A percentile compares a stretch with the other conserved stretches of the same genome.
phyloP scores from a whole-genome alignment of 2,329 filamentous ascomycete species.

The Alternaria viburni region DNA sequence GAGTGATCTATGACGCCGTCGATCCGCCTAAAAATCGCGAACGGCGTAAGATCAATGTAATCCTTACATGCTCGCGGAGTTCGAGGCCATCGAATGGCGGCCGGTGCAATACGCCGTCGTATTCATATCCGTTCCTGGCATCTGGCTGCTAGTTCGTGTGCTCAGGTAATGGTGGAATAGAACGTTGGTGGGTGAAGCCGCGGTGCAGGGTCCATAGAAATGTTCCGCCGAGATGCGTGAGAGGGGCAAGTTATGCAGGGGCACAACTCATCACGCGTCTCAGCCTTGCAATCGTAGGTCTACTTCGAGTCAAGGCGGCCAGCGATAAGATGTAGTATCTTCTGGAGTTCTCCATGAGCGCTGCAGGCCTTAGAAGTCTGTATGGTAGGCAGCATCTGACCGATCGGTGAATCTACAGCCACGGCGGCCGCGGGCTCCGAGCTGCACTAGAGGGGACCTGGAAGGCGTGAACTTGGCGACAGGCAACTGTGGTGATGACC shows the following conservation, averaged over 20 bases:
- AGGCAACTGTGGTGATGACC: neutral
- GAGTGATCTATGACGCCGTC: conserved; percentile 45
- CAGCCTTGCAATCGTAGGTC: neutral
- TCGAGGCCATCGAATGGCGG: neutral
- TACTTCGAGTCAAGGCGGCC: neutral
- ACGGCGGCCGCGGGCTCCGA: conserved; percentile 4
- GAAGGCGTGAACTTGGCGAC: neutral
- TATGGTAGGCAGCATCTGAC: neutral
- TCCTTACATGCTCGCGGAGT: neutral
- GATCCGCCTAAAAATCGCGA: conserved; percentile 17
- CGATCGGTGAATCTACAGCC: neutral
- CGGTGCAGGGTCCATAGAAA: conserved; percentile 10
- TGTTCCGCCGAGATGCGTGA: neutral
- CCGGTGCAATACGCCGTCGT: neutral
- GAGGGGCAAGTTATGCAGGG: conserved; percentile 15
- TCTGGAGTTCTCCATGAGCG: neutral
- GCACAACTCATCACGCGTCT: conserved; percentile 4
- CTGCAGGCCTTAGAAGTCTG: neutral
- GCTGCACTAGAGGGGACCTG: neutral
- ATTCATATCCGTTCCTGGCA: neutral
- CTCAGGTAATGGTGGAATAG: neutral
- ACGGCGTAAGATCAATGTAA: neutral
- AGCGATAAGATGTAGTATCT: neutral
- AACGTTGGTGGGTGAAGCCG: neutral
- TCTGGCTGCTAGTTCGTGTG: neutral